Evolutionary conservation across 106 monocot genomes (phyloP).

Genomic region (Hemerocallis citrina): DNA sequence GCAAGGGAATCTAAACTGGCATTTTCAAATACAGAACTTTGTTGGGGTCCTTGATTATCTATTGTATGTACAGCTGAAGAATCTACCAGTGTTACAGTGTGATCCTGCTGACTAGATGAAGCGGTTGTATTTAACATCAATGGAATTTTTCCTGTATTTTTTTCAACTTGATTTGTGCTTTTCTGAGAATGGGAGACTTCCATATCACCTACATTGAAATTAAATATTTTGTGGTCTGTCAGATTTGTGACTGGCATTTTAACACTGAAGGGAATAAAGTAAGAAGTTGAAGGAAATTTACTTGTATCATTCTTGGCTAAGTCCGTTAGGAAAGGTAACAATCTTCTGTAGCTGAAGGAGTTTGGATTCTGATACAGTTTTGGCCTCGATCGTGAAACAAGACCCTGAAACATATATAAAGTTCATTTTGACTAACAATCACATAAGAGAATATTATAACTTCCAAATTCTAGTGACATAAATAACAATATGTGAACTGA

Average conservation of each 20-base stretch:
- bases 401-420: slow-evolving; percentile 21
- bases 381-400: slow-evolving; percentile 24
- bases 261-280: neutral
- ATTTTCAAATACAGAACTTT: neutral
- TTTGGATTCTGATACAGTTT: slow-evolving; percentile 37
- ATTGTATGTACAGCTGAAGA: neutral
- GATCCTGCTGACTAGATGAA: neutral
- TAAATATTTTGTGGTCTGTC: neutral
- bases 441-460: neutral
- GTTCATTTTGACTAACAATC: neutral
- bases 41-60: neutral
- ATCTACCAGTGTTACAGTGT: neutral
- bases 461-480: too few species aligned
- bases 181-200: slow-evolving; percentile 12
- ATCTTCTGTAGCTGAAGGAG: slow-evolving; percentile 60
- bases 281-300: slow-evolving; percentile 6
- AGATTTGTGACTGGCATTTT: neutral
- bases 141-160: neutral
- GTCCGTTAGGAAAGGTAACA: slow-evolving; percentile 55
- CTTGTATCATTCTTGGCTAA: slow-evolving; percentile 24
- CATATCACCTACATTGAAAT: slow-evolving; percentile 10
- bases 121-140: neutral
- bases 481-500: too few species aligned
- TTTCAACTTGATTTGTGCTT: slow-evolving; percentile 8
- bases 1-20: neutral